phyloP scores from a whole-genome alignment of 2,329 filamentous ascomycete species.

The Fusarium sp. region DNA sequence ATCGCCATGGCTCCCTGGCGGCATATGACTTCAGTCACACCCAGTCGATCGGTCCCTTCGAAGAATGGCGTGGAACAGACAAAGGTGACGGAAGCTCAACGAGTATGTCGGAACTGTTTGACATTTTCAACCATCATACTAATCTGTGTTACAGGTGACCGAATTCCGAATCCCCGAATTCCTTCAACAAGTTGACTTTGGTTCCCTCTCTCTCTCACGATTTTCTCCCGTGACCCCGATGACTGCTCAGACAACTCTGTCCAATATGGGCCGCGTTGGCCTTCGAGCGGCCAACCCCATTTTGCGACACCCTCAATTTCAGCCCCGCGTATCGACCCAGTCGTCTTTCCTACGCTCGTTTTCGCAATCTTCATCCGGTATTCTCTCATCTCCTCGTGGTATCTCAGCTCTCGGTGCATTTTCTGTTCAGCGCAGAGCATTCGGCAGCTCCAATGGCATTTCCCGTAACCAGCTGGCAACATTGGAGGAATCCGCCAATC shows the following conservation, averaged over 20 bases:
- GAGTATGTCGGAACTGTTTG: slow-evolving; percentile 29
- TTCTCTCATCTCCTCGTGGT: slow-evolving; percentile 30
- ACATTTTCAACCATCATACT: slow-evolving; percentile 12
- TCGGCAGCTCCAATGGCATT: slow-evolving; percentile 59
- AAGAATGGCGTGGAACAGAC: slow-evolving; percentile 5
- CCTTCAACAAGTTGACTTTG: slow-evolving; percentile 36
- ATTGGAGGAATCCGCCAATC: slow-evolving; percentile 90
- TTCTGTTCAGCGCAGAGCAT: slow-evolving; percentile 46
- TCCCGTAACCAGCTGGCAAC: slow-evolving; percentile 78
- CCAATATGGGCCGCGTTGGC: slow-evolving; percentile 43
- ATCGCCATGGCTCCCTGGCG: slow-evolving; percentile 51
- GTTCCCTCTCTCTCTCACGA: slow-evolving; percentile 8
- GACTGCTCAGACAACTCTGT: slow-evolving; percentile 33
- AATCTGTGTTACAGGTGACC: slow-evolving; percentile 24
- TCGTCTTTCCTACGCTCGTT: slow-evolving; percentile 40
- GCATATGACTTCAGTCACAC: slow-evolving; percentile 16
- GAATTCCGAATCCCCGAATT: slow-evolving; percentile 42
- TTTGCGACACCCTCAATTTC: slow-evolving; percentile 42
- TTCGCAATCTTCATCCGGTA: slow-evolving; percentile 36
- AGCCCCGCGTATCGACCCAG: slow-evolving; percentile 23
- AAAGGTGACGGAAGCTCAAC: slow-evolving; percentile 16
- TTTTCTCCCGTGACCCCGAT: slow-evolving; percentile 15
- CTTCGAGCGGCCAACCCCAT: slow-evolving; percentile 44
- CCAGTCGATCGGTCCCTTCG: slow-evolving; percentile 19
- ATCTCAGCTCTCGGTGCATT: slow-evolving; percentile 33